These are phyloP conservation scores for Aspergillus sp. DNA, from an alignment of 2,329 filamentous ascomycete species.

Conservation along the genomic window DNA sequence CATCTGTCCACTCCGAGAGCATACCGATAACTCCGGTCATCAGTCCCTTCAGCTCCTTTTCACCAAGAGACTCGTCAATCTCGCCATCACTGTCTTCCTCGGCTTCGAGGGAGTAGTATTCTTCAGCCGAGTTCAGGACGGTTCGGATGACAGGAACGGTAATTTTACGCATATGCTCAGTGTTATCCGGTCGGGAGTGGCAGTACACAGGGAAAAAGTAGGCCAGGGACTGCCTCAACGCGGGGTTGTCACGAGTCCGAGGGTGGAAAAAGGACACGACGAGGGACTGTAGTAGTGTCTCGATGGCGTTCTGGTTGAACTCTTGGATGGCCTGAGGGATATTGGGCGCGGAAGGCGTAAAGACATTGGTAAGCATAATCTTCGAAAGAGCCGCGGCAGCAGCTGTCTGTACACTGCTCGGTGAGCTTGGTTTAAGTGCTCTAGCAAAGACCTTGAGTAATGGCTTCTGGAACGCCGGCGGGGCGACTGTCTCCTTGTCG, in stretches of 20 bases:
- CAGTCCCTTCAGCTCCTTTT: constrained; percentile 53
- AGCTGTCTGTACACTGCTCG: constrained; percentile 73
- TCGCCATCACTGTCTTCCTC: constrained; percentile 74
- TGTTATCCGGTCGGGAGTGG: constrained; percentile 79
- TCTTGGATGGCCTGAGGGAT: constrained; percentile 52
- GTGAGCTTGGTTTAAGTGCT: constrained; percentile 70
- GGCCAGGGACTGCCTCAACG: constrained; percentile 79
- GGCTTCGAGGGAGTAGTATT: constrained; percentile 68
- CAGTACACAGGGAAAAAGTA: constrained; percentile 96
- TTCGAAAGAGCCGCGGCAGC: constrained; percentile 83
- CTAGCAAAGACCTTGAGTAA: constrained; percentile 84
- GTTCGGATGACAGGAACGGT: constrained; percentile 73
- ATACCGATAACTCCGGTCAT: constrained; percentile 73
- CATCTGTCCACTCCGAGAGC: constrained; percentile 93
- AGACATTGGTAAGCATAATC: constrained; percentile 75
- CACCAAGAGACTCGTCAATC: constrained; percentile 74
- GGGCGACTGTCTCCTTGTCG: constrained; percentile 50
- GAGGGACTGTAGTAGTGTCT: constrained; percentile 77
- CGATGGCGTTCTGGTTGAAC: constrained; percentile 58
- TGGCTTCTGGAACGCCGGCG: constrained; percentile 54
- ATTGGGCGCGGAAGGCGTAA: constrained; percentile 52
- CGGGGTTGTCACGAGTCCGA: constrained; percentile 74
- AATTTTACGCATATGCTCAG: constrained; percentile 74
- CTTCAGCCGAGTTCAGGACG: constrained; percentile 58
- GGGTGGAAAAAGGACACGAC: constrained; percentile 89